Evolutionary conservation across 495 filamentous ascomycete genomes (phyloP), one percentile per base, ranked within the genome.

Genomic region (Clavariopsis aquatica): DNA sequence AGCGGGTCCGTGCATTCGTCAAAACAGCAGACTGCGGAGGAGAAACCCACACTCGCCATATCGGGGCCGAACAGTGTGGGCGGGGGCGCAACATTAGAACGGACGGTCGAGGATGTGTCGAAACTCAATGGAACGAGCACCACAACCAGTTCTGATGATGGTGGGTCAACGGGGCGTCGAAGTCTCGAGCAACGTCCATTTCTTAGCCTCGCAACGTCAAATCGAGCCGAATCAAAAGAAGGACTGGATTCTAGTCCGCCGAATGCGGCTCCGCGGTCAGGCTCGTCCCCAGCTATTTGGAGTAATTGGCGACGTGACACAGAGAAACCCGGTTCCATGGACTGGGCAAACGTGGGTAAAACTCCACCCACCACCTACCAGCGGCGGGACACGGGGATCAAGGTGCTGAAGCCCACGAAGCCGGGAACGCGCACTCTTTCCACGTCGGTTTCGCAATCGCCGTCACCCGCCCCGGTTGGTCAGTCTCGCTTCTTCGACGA

Each of bases 401-500:
- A 77, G 60, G 77, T 79, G 24, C 62, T 79, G 23, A 78, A 77
- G 59, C 77, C 77, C 3, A 66, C 43, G 9, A 70, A 72, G 34
- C 52, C 68, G 1, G 54, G 69, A 23, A 70, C 64, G 7, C 69
- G 76, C 34, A 72, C 67, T 0, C 49, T 74, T 23, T 76, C 75
- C 12, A 51, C 54, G 4, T 58, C 65, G 29, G 56, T 51, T 22
- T 45, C 58, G 9, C 66, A 57, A 10, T 43, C 38, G 38, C n/a
- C 68, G 15, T 60, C 67, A 3, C 54, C 67, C 5, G 17, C 67
- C 12, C 29, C 47, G 17, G 52, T 71, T 23, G 71, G 75, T 19
- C 71, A 73, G 62, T 75, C 72, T 17, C 67, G 76, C 22, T 78
- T 79, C 67, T 79, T 78, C 58, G 76, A 77, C 43, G 75, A 77